phyloP scores from a whole-genome alignment of 2,329 filamentous ascomycete genomes.

The Penicillium sp. region DNA sequence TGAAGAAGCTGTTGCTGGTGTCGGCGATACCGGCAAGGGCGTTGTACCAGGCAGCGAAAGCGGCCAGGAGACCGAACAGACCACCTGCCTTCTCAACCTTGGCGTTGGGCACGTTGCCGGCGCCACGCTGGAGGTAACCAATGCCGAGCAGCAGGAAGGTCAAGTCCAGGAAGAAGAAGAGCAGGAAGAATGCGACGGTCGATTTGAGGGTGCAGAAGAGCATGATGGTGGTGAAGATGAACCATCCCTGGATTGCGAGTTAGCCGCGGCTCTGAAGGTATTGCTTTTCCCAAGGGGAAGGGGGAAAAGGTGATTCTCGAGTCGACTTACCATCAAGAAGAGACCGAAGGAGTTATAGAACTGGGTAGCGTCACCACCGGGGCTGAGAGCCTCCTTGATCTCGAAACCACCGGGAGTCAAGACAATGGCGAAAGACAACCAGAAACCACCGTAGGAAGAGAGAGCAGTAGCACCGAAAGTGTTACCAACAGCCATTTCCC shows the following conservation, averaged over 20 bases:
- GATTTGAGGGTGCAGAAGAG: conserved; percentile 75
- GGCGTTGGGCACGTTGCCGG: conserved; percentile 41
- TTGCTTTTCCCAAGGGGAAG: neutral
- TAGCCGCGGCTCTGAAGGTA: neutral
- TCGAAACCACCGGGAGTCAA: conserved; percentile 68
- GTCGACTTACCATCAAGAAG: conserved; percentile 62
- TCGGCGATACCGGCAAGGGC: conserved; percentile 81
- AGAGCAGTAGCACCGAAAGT: conserved; percentile 82
- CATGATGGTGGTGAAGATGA: conserved; percentile 78
- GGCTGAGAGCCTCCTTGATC: conserved; percentile 50
- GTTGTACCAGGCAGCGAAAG: conserved; percentile 86
- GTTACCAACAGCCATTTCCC: conserved; percentile 87
- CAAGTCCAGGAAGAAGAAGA: conserved; percentile 77
- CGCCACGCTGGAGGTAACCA: conserved; percentile 60
- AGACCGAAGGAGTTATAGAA: conserved; percentile 68
- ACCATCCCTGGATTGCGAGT: conserved; percentile 61
- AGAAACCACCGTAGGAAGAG: conserved; percentile 82
- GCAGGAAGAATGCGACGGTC: conserved; percentile 73
- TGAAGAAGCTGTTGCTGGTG: conserved; percentile 75
- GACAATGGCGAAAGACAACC: conserved; percentile 74
- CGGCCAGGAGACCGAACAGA: conserved; percentile 76
- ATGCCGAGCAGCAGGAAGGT: conserved; percentile 73
- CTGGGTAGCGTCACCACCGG: conserved; percentile 34
- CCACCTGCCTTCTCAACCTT: conserved; percentile 71
- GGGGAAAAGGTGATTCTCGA: neutral